phyloP scores from a whole-genome alignment of 306 rosid genomes.

The Acacia crassicarpa region DNA sequence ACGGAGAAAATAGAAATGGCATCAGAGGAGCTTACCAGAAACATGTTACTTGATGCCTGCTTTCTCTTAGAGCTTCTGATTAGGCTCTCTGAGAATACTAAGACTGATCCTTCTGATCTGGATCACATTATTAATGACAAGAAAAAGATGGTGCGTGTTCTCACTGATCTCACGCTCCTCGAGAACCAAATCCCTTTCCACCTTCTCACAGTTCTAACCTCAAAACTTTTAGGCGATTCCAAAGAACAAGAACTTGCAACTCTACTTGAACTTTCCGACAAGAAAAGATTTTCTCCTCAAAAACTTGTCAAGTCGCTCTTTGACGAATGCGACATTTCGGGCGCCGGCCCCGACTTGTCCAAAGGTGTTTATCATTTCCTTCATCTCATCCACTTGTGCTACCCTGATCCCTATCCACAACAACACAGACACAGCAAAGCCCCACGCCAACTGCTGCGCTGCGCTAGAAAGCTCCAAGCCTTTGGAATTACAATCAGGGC shows the following conservation, averaged over 20 bases:
- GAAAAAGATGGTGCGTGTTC: neutral
- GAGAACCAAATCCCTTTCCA: neutral
- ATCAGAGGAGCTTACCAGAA: too few species aligned
- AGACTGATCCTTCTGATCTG: too few species aligned
- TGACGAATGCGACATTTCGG: too few species aligned
- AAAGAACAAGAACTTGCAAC: too few species aligned
- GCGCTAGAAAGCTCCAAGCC: too few species aligned
- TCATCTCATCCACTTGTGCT: neutral
- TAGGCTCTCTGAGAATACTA: neutral
- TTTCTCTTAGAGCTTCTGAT: neutral
- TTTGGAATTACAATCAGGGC: too few species aligned
- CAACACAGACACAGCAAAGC: neutral
- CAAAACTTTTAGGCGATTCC: too few species aligned
- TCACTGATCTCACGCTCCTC: neutral
- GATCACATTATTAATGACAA: too few species aligned
- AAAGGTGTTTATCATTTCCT: neutral
- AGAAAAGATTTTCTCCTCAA: neutral
- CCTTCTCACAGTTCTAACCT: neutral
- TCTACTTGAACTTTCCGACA: too few species aligned
- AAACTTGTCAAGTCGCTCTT: neutral
- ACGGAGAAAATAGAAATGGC: too few species aligned
- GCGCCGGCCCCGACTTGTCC: neutral
- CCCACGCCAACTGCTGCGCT: too few species aligned
- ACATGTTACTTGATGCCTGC: too few species aligned
- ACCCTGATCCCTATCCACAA: neutral